Conservation (phyloP, 768 basidiomycete genomes). For the Pilatotrama ljubarskyi region DNA sequence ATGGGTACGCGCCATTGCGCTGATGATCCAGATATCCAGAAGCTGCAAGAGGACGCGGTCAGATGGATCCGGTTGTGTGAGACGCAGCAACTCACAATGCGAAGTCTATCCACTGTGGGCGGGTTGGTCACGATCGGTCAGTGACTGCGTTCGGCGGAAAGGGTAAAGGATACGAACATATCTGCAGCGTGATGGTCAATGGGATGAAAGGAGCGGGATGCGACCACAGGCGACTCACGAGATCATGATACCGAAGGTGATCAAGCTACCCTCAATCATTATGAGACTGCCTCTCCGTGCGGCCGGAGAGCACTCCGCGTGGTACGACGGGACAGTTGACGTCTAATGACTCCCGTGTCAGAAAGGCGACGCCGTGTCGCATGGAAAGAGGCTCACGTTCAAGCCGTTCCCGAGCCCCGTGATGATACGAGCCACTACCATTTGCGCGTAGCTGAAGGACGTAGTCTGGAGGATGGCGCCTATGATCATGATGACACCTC, state of each 20-base stretch:
- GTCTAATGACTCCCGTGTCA: constrained; percentile 39
- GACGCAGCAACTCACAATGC: constrained; percentile 44
- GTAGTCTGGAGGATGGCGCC: constrained; percentile 63
- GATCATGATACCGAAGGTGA: constrained; percentile 64
- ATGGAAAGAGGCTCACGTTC: constrained; percentile 41
- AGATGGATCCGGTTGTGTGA: neutral
- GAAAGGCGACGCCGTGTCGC: neutral
- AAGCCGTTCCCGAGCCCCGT: constrained; percentile 69
- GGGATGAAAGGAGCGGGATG: neutral
- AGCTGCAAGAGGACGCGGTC: constrained; percentile 33
- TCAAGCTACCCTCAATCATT: constrained; percentile 64
- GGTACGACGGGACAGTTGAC: constrained; percentile 64
- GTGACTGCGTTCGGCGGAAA: neutral
- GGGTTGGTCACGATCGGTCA: neutral
- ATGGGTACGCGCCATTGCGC: constrained; percentile 67
- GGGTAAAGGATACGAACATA: constrained; percentile 24
- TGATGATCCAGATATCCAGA: constrained; percentile 50
- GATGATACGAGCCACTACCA: constrained; percentile 59
- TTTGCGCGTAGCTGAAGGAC: constrained; percentile 58
- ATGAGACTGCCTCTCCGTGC: constrained; percentile 60
- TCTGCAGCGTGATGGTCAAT: constrained; percentile 12
- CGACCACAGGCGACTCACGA: constrained; percentile 42
- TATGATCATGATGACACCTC: constrained; percentile 59
- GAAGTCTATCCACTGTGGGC: constrained; percentile 59
- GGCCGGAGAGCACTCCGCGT: constrained; percentile 65